Evolutionary conservation across 2,329 filamentous ascomycete genomes (phyloP).

Genomic region (Thelonectria olida): DNA sequence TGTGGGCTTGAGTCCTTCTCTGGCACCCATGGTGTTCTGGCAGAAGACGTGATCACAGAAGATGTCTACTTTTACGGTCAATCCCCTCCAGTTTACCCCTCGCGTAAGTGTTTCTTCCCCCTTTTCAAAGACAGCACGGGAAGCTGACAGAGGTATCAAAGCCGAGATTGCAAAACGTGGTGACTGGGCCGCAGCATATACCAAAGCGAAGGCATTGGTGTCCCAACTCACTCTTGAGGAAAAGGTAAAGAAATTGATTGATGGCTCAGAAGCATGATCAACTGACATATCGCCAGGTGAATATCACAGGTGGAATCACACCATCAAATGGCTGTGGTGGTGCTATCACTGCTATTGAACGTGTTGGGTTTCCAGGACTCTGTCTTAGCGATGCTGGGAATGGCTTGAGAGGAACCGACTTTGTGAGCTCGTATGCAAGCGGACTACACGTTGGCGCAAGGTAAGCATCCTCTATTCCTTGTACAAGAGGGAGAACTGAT

Average conservation of each 20-base stretch:
- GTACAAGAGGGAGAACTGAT: neutral
- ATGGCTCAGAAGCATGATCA: neutral
- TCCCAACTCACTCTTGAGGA: neutral
- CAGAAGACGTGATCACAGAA: neutral
- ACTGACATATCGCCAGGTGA: neutral
- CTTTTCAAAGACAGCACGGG: neutral
- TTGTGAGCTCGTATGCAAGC: slow-evolving; percentile 1
- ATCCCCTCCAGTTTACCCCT: slow-evolving; percentile 5
- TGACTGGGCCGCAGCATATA: neutral
- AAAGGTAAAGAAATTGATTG: slow-evolving; percentile 1
- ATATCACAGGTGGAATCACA: neutral
- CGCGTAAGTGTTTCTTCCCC: neutral
- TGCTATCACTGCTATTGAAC: neutral
- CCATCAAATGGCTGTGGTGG: slow-evolving; percentile 1
- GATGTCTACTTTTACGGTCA: slow-evolving; percentile 1
- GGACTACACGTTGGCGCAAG: slow-evolving; percentile 3
- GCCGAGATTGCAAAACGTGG: neutral
- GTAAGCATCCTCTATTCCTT: neutral
- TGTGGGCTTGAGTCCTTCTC: neutral
- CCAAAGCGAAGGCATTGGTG: neutral
- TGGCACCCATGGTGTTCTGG: neutral
- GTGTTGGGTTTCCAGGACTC: slow-evolving; percentile 5
- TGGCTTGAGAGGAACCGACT: neutral
- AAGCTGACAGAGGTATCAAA: neutral
- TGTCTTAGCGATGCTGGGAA: slow-evolving; percentile 1